Base-by-base conservation (phyloP, 345 rosid species). In the Barbarea vulgaris region DNA sequence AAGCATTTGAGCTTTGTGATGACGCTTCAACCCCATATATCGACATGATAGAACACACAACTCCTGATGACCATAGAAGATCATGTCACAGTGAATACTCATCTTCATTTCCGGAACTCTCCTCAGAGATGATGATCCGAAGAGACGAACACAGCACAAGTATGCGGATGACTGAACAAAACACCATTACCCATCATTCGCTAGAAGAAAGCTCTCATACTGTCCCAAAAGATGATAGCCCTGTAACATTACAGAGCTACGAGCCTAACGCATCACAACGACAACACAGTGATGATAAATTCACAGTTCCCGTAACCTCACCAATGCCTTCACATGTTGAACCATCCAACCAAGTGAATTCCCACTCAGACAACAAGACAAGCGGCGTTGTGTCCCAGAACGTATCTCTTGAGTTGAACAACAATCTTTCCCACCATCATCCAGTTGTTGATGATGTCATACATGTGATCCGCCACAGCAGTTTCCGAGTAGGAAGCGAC, bases 391-490 rank as follows among this genome's bases (percentile, higher is more conserved):
- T 64, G 58, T 64, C 84, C 66, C 85, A 76, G 66, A 84, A 71
- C 66, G 58, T 84, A 69, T 42, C 79, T 19, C 31, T 36, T 39
- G 91, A 84, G 67, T 85, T 84, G 66, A 69, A 62, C 41, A 75
- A 85, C 14, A 67, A 55, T 75, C 59, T 77, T 47, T 67, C 87
- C 21, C 84, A 85, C 73, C 77, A 60, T 70, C 89, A 87, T 76
- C 83, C 89, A 19, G 93, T 82, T 41, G 91, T 87, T 65, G 96
- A 90, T 41, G 97, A 92, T 64, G 82, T 90, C 79, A 90, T 95
- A 84, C 97, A 92, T 79, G 97, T 90, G 24, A 85, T 89, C 67
- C 81, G 89, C 70, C 99, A 88, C 82, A 85, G 96, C 78, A 95
- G 97, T 76, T 92, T 83, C 80, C 90, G 90, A 47, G 92, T 90